Evolutionary conservation across 1,284 basidiomycete species (phyloP).

Genomic region (Trichosporon coremiiforme): DNA sequence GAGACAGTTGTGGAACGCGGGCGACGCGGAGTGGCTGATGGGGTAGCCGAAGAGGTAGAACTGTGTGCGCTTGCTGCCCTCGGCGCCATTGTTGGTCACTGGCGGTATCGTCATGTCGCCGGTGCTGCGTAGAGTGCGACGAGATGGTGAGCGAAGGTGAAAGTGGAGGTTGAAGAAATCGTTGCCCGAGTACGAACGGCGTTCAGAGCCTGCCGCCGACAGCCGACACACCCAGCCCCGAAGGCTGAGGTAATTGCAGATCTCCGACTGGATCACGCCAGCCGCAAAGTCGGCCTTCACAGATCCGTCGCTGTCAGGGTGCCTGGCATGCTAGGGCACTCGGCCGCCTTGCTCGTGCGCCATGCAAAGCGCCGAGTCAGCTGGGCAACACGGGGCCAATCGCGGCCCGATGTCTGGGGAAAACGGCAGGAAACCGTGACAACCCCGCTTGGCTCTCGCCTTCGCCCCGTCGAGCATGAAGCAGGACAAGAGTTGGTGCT

Average conservation of each 20-base stretch:
- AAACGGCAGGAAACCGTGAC: too few species aligned
- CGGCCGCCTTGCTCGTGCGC: not conserved
- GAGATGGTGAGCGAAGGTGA: not conserved
- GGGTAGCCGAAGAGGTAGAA: slow-evolving; percentile 86
- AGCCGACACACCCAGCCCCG: too few species aligned
- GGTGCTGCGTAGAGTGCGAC: too few species aligned
- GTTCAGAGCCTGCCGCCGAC: too few species aligned
- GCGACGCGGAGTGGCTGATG: slow-evolving; percentile 82
- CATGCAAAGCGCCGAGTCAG: not conserved
- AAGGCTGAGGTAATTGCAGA: too few species aligned
- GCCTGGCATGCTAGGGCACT: not conserved
- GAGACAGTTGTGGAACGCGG: slow-evolving; percentile 82
- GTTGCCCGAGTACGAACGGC: too few species aligned
- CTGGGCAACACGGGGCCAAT: not conserved
- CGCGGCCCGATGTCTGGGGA: not conserved
- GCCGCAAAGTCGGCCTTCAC: not conserved
- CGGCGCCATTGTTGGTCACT: not conserved
- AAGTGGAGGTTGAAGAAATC: not conserved
- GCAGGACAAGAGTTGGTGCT: too few species aligned
- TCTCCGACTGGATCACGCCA: not conserved
- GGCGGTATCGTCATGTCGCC: slow-evolving; percentile 10
- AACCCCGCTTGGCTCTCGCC: too few species aligned
- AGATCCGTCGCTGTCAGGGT: not conserved
- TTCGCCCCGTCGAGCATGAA: too few species aligned
- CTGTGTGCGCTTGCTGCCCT: slow-evolving; percentile 50